Conservation (phyloP, 768 basidiomycete species). For the Dendrothele bispora region DNA sequence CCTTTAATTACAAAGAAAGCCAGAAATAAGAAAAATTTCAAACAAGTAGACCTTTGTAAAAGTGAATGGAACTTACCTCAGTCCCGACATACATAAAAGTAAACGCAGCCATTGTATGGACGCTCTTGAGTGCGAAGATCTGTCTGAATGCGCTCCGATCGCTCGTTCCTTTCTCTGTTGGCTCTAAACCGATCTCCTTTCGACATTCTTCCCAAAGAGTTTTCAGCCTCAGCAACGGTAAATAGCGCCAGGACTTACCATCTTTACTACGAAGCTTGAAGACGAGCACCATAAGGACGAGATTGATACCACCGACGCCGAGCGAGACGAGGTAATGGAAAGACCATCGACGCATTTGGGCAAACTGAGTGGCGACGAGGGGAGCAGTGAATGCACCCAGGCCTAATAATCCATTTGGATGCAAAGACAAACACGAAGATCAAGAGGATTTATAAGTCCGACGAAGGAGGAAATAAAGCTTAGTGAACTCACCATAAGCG, state of each 20-base stretch:
- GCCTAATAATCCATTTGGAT: constrained; percentile 47
- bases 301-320: constrained; percentile 61
- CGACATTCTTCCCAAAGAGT: constrained; percentile 1
- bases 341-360: constrained; percentile 65
- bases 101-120: constrained; percentile 38
- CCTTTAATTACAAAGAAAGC: background rate
- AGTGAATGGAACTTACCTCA: constrained; percentile 40
- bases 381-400: constrained; percentile 69
- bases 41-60: constrained; percentile 23
- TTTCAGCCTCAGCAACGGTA: background rate
- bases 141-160: constrained; percentile 22
- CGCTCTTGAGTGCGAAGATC: constrained; percentile 30
- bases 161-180: background rate
- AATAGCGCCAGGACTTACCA: constrained; percentile 35
- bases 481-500: constrained; percentile 48
- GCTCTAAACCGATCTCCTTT: constrained; percentile 1
- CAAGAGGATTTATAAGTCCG: too few species aligned
- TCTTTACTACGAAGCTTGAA: constrained; percentile 75
- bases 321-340: constrained; percentile 77
- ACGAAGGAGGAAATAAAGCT: background rate
- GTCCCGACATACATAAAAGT: constrained; percentile 42
- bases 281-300: constrained; percentile 47
- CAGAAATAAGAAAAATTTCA: background rate
- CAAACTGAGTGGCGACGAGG: constrained; percentile 80
- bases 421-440: background rate